Evolutionary conservation across 768 basidiomycete species (phyloP).

Genomic region (Sutorius australiensis): DNA sequence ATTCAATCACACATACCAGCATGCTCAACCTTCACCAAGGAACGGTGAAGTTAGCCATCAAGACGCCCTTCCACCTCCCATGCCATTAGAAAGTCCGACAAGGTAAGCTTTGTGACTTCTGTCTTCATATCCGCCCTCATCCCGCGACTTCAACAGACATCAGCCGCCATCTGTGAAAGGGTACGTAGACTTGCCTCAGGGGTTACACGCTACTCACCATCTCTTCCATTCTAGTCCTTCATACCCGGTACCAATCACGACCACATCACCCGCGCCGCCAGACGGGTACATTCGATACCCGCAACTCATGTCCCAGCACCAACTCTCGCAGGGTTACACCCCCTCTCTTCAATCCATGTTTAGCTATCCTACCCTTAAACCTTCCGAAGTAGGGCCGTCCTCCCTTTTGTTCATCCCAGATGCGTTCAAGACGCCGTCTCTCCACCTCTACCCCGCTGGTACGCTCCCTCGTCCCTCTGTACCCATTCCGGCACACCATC

Average conservation of each 20-base stretch:
- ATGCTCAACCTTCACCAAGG: constrained; percentile 29
- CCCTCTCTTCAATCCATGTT: constrained; percentile 81
- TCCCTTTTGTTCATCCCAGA: constrained; percentile 46
- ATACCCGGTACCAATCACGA: constrained; percentile 61
- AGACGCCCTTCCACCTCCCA: constrained; percentile 34
- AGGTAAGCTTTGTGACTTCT: constrained; percentile 42
- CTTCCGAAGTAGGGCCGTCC: constrained; percentile 33
- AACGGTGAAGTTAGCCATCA: constrained; percentile 29
- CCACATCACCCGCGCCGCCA: constrained; percentile 59
- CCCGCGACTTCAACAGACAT: constrained; percentile 24
- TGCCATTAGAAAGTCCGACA: constrained; percentile 67
- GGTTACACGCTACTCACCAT: constrained; percentile 8
- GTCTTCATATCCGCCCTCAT: constrained; percentile 33
- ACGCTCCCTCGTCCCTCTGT: constrained; percentile 35
- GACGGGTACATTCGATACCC: constrained; percentile 55
- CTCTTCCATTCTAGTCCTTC: constrained; percentile 26
- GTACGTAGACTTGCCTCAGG: constrained; percentile 28
- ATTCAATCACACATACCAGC: constrained; percentile 33
- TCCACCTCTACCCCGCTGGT: constrained; percentile 31
- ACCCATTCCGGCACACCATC: constrained; percentile 15
- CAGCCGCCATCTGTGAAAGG: constrained; percentile 31
- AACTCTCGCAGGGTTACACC: constrained; percentile 71
- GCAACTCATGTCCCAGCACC: constrained; percentile 74
- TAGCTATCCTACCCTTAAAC: constrained; percentile 32
- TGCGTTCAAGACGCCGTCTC: constrained; percentile 21